Evolutionary conservation across 257 asterid genomes (phyloP).

Genomic region (Lithospermum erythrorhizon): DNA sequence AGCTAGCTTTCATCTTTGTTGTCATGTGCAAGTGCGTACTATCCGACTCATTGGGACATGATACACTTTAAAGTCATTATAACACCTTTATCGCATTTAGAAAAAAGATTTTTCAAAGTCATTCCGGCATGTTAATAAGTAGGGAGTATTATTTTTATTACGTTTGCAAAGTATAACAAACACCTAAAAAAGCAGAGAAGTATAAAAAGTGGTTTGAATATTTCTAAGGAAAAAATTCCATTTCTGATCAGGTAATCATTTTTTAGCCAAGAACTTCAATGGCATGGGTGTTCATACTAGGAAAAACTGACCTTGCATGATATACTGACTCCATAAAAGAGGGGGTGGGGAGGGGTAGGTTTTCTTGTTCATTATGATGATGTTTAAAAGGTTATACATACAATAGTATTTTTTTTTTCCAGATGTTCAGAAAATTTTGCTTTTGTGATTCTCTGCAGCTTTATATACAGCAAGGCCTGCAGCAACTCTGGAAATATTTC

Average conservation of each 20-base stretch:
- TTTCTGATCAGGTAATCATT: conserved; percentile 55
- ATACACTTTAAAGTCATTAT: too few relatives aligned
- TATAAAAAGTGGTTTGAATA: conserved; percentile 22
- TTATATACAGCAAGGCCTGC: conserved; percentile 66
- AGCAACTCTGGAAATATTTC: conserved; percentile 95
- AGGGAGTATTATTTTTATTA: conserved; percentile 25
- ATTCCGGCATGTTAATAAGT: too few relatives aligned
- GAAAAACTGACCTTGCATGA: conserved; percentile 62
- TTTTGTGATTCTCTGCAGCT: conserved; percentile 65
- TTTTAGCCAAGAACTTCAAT: conserved; percentile 41
- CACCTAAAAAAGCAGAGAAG: conserved; percentile 8
- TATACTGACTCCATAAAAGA: conserved; percentile 53
- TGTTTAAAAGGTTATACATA: conserved; percentile 10
- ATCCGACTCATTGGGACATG: too few relatives aligned
- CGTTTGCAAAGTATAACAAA: conserved; percentile 42
- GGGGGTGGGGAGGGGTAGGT: conserved; percentile 21
- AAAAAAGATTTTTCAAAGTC: too few relatives aligned
- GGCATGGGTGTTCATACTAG: conserved; percentile 64
- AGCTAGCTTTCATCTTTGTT: conserved; percentile 10
- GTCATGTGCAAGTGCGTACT: too few relatives aligned
- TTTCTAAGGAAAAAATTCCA: conserved; percentile 36
- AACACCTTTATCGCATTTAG: too few relatives aligned
- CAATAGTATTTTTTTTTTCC: not conserved
- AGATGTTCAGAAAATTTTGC: conserved; percentile 38
- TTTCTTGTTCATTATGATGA: conserved; percentile 13